phyloP scores from a whole-genome alignment of 2,329 filamentous ascomycete species.

The Neopestalotiopsis rosae region DNA sequence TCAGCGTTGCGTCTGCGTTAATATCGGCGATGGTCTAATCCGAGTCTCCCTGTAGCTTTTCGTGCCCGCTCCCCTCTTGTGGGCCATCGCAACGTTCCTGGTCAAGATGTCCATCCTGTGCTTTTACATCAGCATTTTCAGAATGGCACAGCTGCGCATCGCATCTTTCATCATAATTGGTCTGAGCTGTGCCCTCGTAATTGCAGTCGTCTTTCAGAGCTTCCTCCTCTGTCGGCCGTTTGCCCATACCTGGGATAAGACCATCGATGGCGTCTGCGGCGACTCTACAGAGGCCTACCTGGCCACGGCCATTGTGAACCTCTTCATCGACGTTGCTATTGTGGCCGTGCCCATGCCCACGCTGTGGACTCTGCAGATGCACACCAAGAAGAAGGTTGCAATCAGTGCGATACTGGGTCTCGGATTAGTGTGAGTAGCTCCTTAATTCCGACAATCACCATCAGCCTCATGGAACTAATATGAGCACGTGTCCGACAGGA shows the following conservation, averaged over 20 bases:
- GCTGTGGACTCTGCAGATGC: constrained; percentile 15
- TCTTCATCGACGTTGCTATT: not conserved
- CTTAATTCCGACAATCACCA: not conserved
- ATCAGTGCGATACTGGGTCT: constrained; percentile 2
- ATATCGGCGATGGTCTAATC: not conserved
- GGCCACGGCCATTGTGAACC: constrained; percentile 5
- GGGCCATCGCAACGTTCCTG: not conserved
- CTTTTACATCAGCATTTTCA: not conserved
- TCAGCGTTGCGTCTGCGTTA: not conserved
- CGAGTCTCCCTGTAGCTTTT: not conserved
- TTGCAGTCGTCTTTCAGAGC: not conserved
- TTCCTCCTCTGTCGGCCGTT: not conserved
- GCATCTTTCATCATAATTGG: not conserved
- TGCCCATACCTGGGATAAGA: not conserved
- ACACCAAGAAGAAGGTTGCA: constrained; percentile 5
- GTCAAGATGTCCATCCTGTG: constrained; percentile 6
- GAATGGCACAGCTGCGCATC: not conserved
- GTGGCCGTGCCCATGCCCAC: constrained; percentile 16
- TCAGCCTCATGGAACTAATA: not conserved
- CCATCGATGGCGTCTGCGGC: not conserved
- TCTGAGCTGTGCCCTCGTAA: not conserved
- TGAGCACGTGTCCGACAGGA: constrained; percentile 31
- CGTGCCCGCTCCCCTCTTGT: not conserved
- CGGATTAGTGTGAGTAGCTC: not conserved
- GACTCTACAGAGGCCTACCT: not conserved